Evolutionary conservation across 2,329 filamentous ascomycete genomes (phyloP).

Genomic region (Scleromitrula shiraiana): DNA sequence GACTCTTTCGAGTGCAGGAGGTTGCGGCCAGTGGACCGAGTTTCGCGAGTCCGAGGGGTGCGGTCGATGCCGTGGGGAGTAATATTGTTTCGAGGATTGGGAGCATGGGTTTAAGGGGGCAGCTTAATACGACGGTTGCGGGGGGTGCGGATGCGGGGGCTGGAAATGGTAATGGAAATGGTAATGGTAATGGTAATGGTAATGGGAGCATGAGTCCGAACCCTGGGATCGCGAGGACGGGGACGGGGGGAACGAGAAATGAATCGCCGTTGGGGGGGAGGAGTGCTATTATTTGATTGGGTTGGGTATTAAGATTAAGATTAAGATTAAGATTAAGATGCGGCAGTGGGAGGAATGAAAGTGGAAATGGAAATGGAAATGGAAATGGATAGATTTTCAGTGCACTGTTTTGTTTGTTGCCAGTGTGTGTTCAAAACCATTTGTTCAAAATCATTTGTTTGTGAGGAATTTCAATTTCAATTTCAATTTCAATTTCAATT

Average conservation of each 20-base stretch:
- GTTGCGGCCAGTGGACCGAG: conserved; percentile 72
- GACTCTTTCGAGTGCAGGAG: conserved; percentile 84
- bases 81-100: conserved; percentile 84
- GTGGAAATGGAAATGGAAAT: too few relatives aligned
- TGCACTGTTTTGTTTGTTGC: too few relatives aligned
- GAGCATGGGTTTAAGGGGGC: conserved; percentile 46
- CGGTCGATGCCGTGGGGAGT: conserved; percentile 87
- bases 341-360: too few relatives aligned
- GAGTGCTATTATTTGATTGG: conserved; percentile 10
- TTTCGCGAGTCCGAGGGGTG: conserved; percentile 75
- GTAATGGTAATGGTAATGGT: background rate
- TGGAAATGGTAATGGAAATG: background rate
- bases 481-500: too few relatives aligned
- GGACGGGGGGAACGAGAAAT: conserved; percentile 7
- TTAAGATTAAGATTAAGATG: too few relatives aligned
- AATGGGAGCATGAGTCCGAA: too few relatives aligned
- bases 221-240: conserved; percentile 7
- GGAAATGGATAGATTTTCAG: too few relatives aligned
- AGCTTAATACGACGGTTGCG: too few relatives aligned
- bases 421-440: too few relatives aligned
- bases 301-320: background rate
- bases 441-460: too few relatives aligned
- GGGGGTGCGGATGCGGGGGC: background rate
- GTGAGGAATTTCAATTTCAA: too few relatives aligned
- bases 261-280: conserved; percentile 5